Percentiles rank a stretch among this genome's conserved stretches.
Evolutionary conservation across 2,329 filamentous ascomycete species (phyloP).

Genomic region (Venturia nashicola): DNA sequence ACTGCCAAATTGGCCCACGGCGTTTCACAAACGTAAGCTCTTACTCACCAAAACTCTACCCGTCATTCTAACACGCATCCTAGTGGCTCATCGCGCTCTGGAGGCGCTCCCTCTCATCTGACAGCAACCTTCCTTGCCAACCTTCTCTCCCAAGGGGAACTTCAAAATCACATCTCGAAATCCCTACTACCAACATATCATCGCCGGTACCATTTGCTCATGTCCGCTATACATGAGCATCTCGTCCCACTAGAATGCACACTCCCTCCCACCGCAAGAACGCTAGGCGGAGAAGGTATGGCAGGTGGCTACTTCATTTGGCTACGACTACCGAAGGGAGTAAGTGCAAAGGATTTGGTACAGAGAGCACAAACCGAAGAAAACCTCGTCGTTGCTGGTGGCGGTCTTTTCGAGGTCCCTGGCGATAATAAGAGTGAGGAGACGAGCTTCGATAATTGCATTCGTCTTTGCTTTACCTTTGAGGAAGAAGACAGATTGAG

Average conservation of each 20-base stretch:
- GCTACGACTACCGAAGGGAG: slow-evolving; percentile 48
- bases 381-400: slow-evolving; percentile 55
- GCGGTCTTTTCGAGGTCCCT: slow-evolving; percentile 56
- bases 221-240: slow-evolving; percentile 44
- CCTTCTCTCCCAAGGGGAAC: slow-evolving; percentile 37
- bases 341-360: slow-evolving; percentile 45
- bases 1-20: slow-evolving; percentile 48
- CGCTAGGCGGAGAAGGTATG: background rate
- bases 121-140: slow-evolving; percentile 44
- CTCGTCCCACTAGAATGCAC: slow-evolving; percentile 52
- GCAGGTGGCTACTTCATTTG: slow-evolving; percentile 70
- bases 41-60: background rate
- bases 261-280: slow-evolving; percentile 16
- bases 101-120: slow-evolving; percentile 48
- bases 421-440: slow-evolving; percentile 36
- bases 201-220: slow-evolving; percentile 41
- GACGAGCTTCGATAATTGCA: slow-evolving; percentile 43
- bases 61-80: slow-evolving; percentile 1
- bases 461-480: slow-evolving; percentile 63
- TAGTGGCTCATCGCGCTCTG: slow-evolving; percentile 45
- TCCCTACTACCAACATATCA: slow-evolving; percentile 45
- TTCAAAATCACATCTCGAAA: slow-evolving; percentile 41
- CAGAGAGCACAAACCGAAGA: slow-evolving; percentile 47
- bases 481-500: slow-evolving; percentile 52
- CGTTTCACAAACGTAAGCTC: slow-evolving; percentile 44